Evolutionary conservation across 2,329 filamentous ascomycete genomes (phyloP).

Genomic region (Ascochyta fabae): DNA sequence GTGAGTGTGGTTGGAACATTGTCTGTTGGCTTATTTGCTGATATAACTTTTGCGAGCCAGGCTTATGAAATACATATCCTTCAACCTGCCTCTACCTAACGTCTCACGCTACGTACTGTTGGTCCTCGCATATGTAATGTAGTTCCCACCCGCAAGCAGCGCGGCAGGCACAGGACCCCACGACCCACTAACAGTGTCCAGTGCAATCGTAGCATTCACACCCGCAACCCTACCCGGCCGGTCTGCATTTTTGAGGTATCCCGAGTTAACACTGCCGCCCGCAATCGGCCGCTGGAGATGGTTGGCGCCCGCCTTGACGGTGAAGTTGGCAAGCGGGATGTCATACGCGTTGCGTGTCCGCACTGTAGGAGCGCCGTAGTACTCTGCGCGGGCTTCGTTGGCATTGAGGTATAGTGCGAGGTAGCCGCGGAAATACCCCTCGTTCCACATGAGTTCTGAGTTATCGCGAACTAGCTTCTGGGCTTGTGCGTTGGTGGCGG

Average conservation of each 20-base stretch:
- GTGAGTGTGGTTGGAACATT: no score
- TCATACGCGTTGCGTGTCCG: slow-evolving; percentile 65
- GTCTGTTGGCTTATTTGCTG: no score
- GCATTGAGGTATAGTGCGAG: slow-evolving; percentile 7
- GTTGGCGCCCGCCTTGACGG: slow-evolving; percentile 66
- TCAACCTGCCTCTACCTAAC: no score
- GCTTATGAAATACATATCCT: no score
- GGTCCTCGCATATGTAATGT: slow-evolving; percentile 12
- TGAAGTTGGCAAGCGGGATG: slow-evolving; percentile 70
- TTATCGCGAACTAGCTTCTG: slow-evolving; percentile 53
- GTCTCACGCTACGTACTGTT: background rate
- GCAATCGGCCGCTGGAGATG: slow-evolving; percentile 56
- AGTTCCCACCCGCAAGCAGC: slow-evolving; percentile 15
- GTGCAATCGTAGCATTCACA: slow-evolving; percentile 8
- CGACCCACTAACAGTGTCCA: slow-evolving; percentile 7
- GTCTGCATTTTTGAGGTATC: slow-evolving; percentile 10
- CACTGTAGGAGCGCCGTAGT: slow-evolving; percentile 66
- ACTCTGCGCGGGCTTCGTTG: slow-evolving; percentile 59
- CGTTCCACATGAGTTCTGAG: slow-evolving; percentile 67
- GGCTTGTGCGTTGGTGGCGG: slow-evolving; percentile 53
- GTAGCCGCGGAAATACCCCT: slow-evolving; percentile 20
- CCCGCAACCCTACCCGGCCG: slow-evolving; percentile 1
- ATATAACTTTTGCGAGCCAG: no score
- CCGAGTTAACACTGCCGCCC: slow-evolving; percentile 24
- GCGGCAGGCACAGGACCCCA: slow-evolving; percentile 9